Evolutionary conservation across 805 yeast genomes (phyloP), one percentile per base, ranked within the genome.

Genomic region (Teunomyces atbi): DNA sequence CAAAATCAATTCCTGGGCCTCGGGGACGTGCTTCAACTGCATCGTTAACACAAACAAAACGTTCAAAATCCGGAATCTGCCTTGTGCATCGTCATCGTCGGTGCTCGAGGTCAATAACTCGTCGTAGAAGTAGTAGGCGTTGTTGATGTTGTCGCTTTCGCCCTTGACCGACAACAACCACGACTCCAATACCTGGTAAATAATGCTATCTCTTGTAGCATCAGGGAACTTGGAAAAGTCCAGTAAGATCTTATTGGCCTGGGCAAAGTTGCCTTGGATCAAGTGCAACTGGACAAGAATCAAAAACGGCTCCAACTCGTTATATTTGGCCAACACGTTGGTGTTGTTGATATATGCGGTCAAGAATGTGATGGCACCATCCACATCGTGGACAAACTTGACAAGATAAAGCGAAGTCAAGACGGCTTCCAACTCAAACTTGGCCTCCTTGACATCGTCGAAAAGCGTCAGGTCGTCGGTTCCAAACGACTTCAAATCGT

Each of bases 11-110:
- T 87, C 88, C 48, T 78, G 77, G 7, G 96, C 91, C 67, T 92
- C 97, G 2, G 91, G 92, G 46, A 81, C 71, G 59, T 91, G 86
- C 42, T 83, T 81, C 62, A 89, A 78, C 68, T 88, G 89, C 56
- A 91, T 68, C 51, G 91, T 89, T 49, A 90, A 74, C 8, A 83
- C 85, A 37, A 89, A 77, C 58, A 89, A 79, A 33, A 86, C 83
- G 45, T 56, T 63, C 54, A 86, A 76, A 13, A 68, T 49, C 46
- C 59, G 64, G 53, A 59, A 63, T 50, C 65, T 66, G 19, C 73
- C 70, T 35, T 56, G 26, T 7, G 8, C 61, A 4, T 57, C 48
- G 43, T 71, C 76, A 37, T 64, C 67, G 35, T 69, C 71, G 39
- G 68, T 69, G 49, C 68, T 74, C 10, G 57, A 51, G 10, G 86